These are phyloP conservation scores for Bertia moriformis DNA, from an alignment of 2,329 filamentous ascomycete genomes.

Conservation along the genomic window DNA sequence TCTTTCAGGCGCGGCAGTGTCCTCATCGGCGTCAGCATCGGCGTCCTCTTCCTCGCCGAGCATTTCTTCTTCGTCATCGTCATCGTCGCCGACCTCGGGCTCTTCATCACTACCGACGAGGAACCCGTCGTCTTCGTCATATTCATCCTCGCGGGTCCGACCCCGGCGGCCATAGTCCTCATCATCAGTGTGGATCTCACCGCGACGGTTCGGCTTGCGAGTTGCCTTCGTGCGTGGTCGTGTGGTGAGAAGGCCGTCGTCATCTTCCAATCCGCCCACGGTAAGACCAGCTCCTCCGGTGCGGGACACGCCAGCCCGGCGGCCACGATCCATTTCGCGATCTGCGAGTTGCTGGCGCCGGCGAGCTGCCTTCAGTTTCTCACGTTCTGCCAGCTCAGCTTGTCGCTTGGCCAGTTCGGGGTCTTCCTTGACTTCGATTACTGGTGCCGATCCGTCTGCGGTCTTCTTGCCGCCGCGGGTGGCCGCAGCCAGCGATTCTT, in stretches of 20 bases:
- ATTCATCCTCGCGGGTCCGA: slow-evolving; percentile 10
- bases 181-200: slow-evolving; percentile 30
- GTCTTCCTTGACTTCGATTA: slow-evolving; percentile 42
- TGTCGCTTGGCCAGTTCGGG: slow-evolving; percentile 40
- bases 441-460: slow-evolving; percentile 30
- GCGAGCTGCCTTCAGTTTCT: slow-evolving; percentile 34
- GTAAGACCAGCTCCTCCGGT: slow-evolving; percentile 33
- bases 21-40: neutral
- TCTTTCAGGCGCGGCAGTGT: neutral
- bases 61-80: slow-evolving; percentile 12
- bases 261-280: slow-evolving; percentile 41
- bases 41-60: neutral
- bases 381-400: slow-evolving; percentile 42
- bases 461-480: slow-evolving; percentile 30
- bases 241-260: slow-evolving; percentile 28
- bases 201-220: slow-evolving; percentile 23
- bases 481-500: slow-evolving; percentile 37
- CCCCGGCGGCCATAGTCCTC: slow-evolving; percentile 24
- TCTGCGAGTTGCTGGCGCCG: slow-evolving; percentile 38
- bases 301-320: slow-evolving; percentile 25
- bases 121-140: slow-evolving; percentile 1
- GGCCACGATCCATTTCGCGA: slow-evolving; percentile 37
- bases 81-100: slow-evolving; percentile 23
- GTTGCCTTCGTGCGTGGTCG: slow-evolving; percentile 19
- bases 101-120: slow-evolving; percentile 28